These are phyloP conservation scores for Candida buenavistaensis DNA, from an alignment of 1,139 yeast species.

Conservation along the genomic window DNA sequence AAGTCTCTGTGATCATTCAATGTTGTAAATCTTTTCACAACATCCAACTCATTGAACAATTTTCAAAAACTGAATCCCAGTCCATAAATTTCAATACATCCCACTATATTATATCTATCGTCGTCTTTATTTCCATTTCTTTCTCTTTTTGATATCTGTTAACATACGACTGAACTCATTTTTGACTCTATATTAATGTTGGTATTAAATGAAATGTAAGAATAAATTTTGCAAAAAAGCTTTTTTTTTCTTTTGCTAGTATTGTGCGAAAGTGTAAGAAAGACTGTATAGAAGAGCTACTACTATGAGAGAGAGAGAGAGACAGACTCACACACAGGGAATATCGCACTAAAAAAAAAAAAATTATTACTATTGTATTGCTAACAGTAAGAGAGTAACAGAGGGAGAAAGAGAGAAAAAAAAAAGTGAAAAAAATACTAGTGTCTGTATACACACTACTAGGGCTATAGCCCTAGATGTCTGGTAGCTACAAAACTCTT, in stretches of 20 bases:
- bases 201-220: conserved; percentile 12
- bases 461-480: conserved; percentile 6
- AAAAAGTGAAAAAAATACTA: background rate
- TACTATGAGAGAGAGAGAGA: conserved; percentile 4
- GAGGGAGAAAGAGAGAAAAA: background rate
- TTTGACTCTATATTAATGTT: conserved; percentile 18
- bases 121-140: conserved; percentile 1
- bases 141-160: conserved; percentile 1
- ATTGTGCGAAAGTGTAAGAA: conserved; percentile 8
- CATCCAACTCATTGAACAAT: too few species aligned
- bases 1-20: too few species aligned
- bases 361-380: too few species aligned
- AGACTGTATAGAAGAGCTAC: conserved; percentile 4
- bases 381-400: too few species aligned
- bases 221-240: conserved; percentile 17
- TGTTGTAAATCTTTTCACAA: too few species aligned
- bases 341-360: too few species aligned
- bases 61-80: too few species aligned
- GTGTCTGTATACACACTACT: background rate
- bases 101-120: background rate
- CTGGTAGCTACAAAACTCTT: too few species aligned
- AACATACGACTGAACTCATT: conserved; percentile 38
- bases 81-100: too few species aligned
- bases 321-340: too few species aligned
- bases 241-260: conserved; percentile 13